Conservation (phyloP, 345 rosid species). For the Murraya paniculata region DNA sequence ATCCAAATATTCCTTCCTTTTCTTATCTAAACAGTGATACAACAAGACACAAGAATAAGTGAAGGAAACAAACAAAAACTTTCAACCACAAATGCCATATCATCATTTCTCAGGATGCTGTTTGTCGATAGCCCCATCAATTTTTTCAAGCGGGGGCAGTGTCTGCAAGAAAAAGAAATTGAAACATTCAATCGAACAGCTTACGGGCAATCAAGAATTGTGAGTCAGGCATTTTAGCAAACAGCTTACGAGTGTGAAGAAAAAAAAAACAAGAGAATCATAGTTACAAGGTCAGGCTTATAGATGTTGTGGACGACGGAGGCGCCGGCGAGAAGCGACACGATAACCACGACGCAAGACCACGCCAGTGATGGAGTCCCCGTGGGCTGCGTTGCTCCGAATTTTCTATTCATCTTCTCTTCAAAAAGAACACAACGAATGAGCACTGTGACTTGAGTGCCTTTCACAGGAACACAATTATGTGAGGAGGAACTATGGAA, state of each 20-base stretch:
- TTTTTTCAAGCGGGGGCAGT: conserved; percentile 41
- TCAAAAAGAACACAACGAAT: background rate
- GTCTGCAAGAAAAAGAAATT: conserved; percentile 31
- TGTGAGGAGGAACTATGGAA: too few relatives aligned
- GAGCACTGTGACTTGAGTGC: background rate
- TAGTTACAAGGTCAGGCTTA: conserved; percentile 61
- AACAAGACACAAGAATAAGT: background rate
- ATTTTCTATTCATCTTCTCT: conserved; percentile 39
- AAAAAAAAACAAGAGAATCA: too few relatives aligned
- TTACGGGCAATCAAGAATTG: background rate
- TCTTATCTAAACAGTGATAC: too few relatives aligned
- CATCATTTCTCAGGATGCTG: conserved; percentile 1
- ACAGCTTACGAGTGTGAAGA: conserved; percentile 22
- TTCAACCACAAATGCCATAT: background rate
- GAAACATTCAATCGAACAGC: background rate
- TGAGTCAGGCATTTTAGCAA: conserved; percentile 40
- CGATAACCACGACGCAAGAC: conserved; percentile 58
- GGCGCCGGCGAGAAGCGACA: conserved; percentile 71
- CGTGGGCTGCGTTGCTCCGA: conserved; percentile 51
- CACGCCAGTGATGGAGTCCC: conserved; percentile 69
- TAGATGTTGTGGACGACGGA: conserved; percentile 67
- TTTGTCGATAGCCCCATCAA: conserved; percentile 21
- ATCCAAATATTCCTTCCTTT: too few relatives aligned
- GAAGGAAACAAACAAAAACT: background rate
- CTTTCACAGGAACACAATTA: too few relatives aligned